Conservation (phyloP, 2,329 filamentous ascomycete species). For the Aspergillus clavatus region DNA sequence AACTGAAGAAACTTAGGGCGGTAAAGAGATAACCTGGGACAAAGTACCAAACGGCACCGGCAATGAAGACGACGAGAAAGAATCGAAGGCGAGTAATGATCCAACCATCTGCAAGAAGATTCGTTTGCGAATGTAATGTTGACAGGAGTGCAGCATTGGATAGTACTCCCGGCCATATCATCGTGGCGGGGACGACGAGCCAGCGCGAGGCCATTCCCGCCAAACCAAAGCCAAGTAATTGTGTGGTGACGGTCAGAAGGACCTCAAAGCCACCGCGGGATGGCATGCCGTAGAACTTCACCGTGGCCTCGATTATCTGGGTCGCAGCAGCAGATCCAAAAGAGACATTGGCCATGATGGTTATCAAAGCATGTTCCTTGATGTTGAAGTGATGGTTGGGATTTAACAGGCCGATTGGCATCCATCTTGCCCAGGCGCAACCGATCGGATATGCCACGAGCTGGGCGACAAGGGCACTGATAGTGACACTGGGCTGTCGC, state of each 20-base stretch:
- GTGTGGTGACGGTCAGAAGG: slow-evolving; percentile 56
- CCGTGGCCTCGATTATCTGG: slow-evolving; percentile 35
- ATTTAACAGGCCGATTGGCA: slow-evolving; percentile 39
- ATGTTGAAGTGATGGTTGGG: slow-evolving; percentile 39
- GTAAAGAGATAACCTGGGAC: slow-evolving; percentile 62
- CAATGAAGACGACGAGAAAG: slow-evolving; percentile 32
- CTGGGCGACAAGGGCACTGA: slow-evolving; percentile 38
- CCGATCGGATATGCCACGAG: slow-evolving; percentile 45
- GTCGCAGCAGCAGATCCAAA: slow-evolving; percentile 42
- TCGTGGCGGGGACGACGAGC: slow-evolving; percentile 55
- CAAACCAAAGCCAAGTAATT: slow-evolving; percentile 60
- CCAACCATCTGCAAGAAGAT: slow-evolving; percentile 40
- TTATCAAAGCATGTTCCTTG: slow-evolving; percentile 42
- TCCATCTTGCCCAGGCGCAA: slow-evolving; percentile 35
- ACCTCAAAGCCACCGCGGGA: slow-evolving; percentile 58
- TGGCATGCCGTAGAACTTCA: slow-evolving; percentile 53
- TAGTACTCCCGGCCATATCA: slow-evolving; percentile 60
- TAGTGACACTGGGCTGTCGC: slow-evolving; percentile 37
- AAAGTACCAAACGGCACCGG: slow-evolving; percentile 35
- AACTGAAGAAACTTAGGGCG: slow-evolving; percentile 64
- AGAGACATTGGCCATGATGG: slow-evolving; percentile 46
- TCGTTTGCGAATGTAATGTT: slow-evolving; percentile 32
- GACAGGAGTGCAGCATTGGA: slow-evolving; percentile 47
- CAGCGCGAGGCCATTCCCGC: slow-evolving; percentile 57
- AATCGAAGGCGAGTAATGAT: slow-evolving; percentile 34